Conservation (phyloP, 2,329 filamentous ascomycete species). For the Arthrinium phaeospermum region DNA sequence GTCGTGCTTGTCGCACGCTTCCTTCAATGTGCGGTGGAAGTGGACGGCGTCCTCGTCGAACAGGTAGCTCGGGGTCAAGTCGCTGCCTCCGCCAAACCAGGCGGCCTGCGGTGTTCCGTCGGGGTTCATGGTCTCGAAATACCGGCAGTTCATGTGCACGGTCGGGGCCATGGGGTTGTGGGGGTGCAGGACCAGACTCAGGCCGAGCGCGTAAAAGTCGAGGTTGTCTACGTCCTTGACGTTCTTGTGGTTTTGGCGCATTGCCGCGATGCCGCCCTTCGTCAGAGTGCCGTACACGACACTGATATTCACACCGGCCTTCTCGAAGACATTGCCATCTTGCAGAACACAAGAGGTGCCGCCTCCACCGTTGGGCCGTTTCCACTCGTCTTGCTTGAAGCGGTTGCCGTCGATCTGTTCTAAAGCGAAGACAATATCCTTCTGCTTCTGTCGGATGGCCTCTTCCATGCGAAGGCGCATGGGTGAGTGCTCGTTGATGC, state of each 20-base stretch:
- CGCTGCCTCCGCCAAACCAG: constrained; percentile 98
- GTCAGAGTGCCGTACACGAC: constrained; percentile 93
- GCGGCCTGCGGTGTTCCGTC: constrained; percentile 84
- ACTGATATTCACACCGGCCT: constrained; percentile 93
- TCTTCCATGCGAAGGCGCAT: constrained; percentile 99
- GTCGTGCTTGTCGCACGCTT: constrained; percentile 92
- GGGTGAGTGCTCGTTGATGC: constrained; percentile 78
- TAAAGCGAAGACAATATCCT: constrained; percentile 82
- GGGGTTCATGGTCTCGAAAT: constrained; percentile 92
- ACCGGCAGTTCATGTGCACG: constrained; percentile 97
- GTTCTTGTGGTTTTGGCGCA: constrained; percentile 94
- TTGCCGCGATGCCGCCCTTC: constrained; percentile 85
- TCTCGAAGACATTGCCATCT: constrained; percentile 96
- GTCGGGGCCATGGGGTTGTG: constrained; percentile 96
- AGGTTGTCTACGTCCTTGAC: constrained; percentile 74
- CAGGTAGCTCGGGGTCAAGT: constrained; percentile 90
- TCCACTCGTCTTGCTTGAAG: constrained; percentile 87
- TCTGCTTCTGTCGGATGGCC: constrained; percentile 92
- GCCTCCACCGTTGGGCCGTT: constrained; percentile 84
- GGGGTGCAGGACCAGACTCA: constrained; percentile 93
- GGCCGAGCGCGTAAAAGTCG: constrained; percentile 92
- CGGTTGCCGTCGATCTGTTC: constrained; percentile 82
- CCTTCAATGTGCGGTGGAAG: constrained; percentile 93
- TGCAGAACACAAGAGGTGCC: constrained; percentile 95
- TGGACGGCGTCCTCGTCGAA: constrained; percentile 97